Conservation (phyloP, 352 stramenopile species). For the Globisporangium spinosum region DNA sequence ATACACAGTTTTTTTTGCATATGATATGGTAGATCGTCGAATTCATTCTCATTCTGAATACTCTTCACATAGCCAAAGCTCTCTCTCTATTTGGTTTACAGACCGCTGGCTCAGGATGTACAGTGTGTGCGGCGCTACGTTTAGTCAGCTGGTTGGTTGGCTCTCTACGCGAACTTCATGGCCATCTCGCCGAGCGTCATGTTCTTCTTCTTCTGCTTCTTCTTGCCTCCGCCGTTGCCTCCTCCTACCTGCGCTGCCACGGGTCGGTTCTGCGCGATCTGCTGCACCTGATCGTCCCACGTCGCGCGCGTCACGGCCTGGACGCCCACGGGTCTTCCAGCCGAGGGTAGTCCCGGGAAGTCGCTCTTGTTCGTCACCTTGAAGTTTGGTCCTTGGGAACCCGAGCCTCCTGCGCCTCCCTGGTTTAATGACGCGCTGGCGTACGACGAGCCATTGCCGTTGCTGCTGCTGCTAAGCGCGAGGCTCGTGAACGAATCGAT, state of each 20-base stretch:
- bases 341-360: slow-evolving; percentile 71
- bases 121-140: not conserved
- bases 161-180: slow-evolving; percentile 69
- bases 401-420: slow-evolving; percentile 20
- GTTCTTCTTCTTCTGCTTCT: slow-evolving; percentile 85
- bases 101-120: not conserved
- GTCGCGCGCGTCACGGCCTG: slow-evolving; percentile 75
- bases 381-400: not conserved
- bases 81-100: not conserved
- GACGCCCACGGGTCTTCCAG: slow-evolving; percentile 50
- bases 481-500: slow-evolving; percentile 48
- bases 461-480: slow-evolving; percentile 20
- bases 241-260: slow-evolving; percentile 10
- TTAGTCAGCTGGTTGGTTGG: too few species aligned
- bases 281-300: slow-evolving; percentile 75
- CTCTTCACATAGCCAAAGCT: not conserved
- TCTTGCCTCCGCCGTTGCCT: slow-evolving; percentile 35
- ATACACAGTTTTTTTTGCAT: slow-evolving; percentile 2
- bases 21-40: not conserved
- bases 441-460: slow-evolving; percentile 30
- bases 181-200: slow-evolving; percentile 79
- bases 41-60: not conserved
- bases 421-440: slow-evolving; percentile 31
- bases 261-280: slow-evolving; percentile 60
- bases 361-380: slow-evolving; percentile 55